These are phyloP conservation scores for Pythium pyrilobum DNA, from an alignment of 352 stramenopile species.

Conservation along the genomic window DNA sequence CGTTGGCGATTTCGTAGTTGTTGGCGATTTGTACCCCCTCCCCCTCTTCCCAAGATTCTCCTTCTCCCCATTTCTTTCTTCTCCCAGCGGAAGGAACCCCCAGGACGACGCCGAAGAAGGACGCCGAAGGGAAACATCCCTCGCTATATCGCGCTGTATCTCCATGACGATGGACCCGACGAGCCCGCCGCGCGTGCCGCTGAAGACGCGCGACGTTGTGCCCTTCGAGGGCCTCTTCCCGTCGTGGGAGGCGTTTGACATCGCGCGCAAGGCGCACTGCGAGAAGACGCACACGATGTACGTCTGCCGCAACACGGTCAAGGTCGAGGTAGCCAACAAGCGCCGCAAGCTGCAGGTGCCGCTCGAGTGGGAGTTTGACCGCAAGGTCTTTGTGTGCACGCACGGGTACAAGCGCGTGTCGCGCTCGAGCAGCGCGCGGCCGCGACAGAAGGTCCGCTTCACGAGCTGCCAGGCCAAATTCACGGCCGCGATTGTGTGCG, in stretches of 20 bases:
- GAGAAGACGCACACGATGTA: conserved; percentile 81
- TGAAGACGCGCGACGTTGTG: conserved; percentile 50
- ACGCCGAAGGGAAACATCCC: no score
- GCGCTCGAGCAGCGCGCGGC: conserved; percentile 52
- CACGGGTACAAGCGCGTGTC: conserved; percentile 68
- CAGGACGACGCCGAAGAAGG: no score
- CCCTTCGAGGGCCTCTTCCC: conserved; percentile 61
- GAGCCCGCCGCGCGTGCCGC: neutral
- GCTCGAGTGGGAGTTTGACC: conserved; percentile 57
- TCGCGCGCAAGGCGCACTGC: conserved; percentile 55
- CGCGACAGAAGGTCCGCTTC: conserved; percentile 61
- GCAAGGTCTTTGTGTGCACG: conserved; percentile 75
- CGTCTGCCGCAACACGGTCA: conserved; percentile 73
- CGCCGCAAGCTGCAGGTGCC: conserved; percentile 66
- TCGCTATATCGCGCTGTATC: no score
- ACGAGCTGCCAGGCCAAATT: conserved; percentile 65
- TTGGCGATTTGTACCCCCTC: neutral
- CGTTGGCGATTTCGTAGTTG: neutral
- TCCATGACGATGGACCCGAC: conserved; percentile 2
- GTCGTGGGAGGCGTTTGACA: conserved; percentile 75
- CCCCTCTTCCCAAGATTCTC: no score
- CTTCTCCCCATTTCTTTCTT: no score
- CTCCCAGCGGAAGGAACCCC: no score
- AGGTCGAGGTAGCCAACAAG: conserved; percentile 67
- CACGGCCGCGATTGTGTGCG: conserved; percentile 52